Conservation (phyloP, 192 early-diverging fungal species). For the Globomyces pollinis-pini region DNA sequence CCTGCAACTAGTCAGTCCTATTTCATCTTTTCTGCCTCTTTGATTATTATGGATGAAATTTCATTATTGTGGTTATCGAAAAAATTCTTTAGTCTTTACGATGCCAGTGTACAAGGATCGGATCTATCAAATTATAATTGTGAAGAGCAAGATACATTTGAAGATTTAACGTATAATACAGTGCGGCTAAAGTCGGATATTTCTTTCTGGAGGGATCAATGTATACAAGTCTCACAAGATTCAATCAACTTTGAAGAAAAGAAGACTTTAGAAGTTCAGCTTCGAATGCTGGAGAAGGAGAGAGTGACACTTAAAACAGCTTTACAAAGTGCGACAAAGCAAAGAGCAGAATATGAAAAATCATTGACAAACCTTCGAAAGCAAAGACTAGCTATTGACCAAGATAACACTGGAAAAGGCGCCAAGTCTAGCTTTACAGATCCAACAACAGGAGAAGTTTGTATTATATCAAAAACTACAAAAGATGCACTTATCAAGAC, state of each 20-base stretch:
- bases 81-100: slow-evolving; percentile 31
- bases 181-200: slow-evolving; percentile 16
- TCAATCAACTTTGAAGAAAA: slow-evolving; percentile 23
- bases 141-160: slow-evolving; percentile 29
- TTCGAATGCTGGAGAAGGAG: slow-evolving; percentile 22
- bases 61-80: slow-evolving; percentile 18
- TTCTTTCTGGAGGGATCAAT: slow-evolving; percentile 30
- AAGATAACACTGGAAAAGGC: slow-evolving; percentile 13
- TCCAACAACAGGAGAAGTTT: slow-evolving; percentile 27
- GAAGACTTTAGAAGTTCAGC: slow-evolving; percentile 25
- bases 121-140: slow-evolving; percentile 9
- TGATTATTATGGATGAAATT: slow-evolving; percentile 27
- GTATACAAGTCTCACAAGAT: slow-evolving; percentile 41
- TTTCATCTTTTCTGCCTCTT: slow-evolving; percentile 22
- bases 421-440: slow-evolving; percentile 28
- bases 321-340: slow-evolving; percentile 20
- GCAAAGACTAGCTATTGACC: slow-evolving; percentile 36
- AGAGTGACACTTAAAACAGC: slow-evolving; percentile 13
- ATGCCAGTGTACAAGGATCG: background rate
- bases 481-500: slow-evolving; percentile 27
- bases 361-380: slow-evolving; percentile 20
- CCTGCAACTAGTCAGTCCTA: background rate
- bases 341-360: slow-evolving; percentile 29
- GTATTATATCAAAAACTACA: slow-evolving; percentile 23
- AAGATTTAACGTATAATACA: slow-evolving; percentile 29